phyloP scores from a whole-genome alignment of 192 early-diverging fungal genomes.

The Phycomyces nitens region DNA sequence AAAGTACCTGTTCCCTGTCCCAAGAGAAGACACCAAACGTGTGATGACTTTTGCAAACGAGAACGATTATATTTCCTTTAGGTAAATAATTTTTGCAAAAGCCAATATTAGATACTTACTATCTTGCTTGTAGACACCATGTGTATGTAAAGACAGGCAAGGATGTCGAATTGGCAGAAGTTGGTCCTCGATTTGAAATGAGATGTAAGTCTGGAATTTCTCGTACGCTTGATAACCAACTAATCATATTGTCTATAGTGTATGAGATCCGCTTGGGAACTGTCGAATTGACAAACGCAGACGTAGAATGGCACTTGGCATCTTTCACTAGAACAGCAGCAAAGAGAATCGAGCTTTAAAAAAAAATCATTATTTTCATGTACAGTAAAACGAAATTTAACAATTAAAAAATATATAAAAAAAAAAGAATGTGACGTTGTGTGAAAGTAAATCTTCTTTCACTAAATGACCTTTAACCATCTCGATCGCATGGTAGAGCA shows the following conservation, averaged over 20 bases:
- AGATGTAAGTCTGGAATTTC: slow-evolving; percentile 56
- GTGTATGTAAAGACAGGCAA: slow-evolving; percentile 88
- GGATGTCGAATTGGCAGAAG: slow-evolving; percentile 92
- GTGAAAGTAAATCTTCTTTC: neutral
- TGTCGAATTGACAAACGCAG: slow-evolving; percentile 89
- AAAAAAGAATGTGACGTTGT: neutral
- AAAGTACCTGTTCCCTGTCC: slow-evolving; percentile 96
- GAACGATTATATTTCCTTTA: slow-evolving; percentile 94
- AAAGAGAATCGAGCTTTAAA: slow-evolving; percentile 72
- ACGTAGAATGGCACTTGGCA: slow-evolving; percentile 94
- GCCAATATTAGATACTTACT: neutral
- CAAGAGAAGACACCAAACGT: slow-evolving; percentile 92
- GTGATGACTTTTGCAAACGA: slow-evolving; percentile 98
- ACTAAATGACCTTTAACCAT: neutral
- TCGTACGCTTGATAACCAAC: neutral
- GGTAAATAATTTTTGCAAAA: slow-evolving; percentile 30
- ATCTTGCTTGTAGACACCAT: slow-evolving; percentile 74
- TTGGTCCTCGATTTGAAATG: slow-evolving; percentile 98
- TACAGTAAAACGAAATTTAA: slow-evolving; percentile 4
- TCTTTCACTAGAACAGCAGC: slow-evolving; percentile 86
- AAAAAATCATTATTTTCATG: slow-evolving; percentile 6
- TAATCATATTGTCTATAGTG: slow-evolving; percentile 38
- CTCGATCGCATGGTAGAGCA: neutral
- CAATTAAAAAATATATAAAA: neutral
- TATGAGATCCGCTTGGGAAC: slow-evolving; percentile 97